Conservation (phyloP, 2,329 filamentous ascomycete genomes). For the Fusarium liriodendri region DNA sequence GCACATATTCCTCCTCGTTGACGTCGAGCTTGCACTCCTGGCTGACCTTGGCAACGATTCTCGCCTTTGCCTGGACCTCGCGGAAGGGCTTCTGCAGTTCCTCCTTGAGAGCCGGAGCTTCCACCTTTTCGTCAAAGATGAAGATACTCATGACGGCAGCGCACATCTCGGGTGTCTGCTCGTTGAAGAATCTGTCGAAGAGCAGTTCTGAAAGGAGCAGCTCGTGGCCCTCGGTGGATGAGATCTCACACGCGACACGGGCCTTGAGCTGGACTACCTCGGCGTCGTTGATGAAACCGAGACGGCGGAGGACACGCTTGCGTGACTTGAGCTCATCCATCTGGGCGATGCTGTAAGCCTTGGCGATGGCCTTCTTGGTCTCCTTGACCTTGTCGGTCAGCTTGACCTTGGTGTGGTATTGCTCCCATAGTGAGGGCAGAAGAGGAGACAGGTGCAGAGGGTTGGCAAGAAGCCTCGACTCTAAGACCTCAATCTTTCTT, state of each 20-base stretch:
- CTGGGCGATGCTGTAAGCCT: constrained; percentile 89
- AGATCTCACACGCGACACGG: constrained; percentile 97
- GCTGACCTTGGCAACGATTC: constrained; percentile 91
- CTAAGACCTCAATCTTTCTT: constrained; percentile 95
- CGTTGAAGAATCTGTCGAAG: constrained; percentile 98
- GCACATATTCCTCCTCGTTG: constrained; percentile 95
- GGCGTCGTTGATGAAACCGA: constrained; percentile 94
- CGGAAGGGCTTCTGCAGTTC: constrained; percentile 87
- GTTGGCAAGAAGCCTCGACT: constrained; percentile 88
- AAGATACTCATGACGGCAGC: constrained; percentile 92
- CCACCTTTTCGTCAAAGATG: constrained; percentile 96
- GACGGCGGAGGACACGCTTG: constrained; percentile 91
- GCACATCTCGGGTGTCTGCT: constrained; percentile 86
- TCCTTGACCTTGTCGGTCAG: constrained; percentile 84
- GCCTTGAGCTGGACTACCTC: constrained; percentile 98
- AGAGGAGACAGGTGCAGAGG: constrained; percentile 91
- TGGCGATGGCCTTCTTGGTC: constrained; percentile 86
- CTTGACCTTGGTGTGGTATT: constrained; percentile 85
- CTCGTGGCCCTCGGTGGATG: constrained; percentile 89
- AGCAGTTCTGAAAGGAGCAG: constrained; percentile 91
- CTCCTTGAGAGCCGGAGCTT: constrained; percentile 81
- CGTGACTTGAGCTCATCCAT: constrained; percentile 96
- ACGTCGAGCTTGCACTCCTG: constrained; percentile 92
- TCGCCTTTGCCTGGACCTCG: constrained; percentile 88
- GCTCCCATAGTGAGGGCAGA: constrained; percentile 85